A percentile compares a stretch with the other conserved stretches of the same genome.
Evolutionary conservation across 495 filamentous ascomycete genomes (phyloP).

Genomic region (Apodospora peruviana): DNA sequence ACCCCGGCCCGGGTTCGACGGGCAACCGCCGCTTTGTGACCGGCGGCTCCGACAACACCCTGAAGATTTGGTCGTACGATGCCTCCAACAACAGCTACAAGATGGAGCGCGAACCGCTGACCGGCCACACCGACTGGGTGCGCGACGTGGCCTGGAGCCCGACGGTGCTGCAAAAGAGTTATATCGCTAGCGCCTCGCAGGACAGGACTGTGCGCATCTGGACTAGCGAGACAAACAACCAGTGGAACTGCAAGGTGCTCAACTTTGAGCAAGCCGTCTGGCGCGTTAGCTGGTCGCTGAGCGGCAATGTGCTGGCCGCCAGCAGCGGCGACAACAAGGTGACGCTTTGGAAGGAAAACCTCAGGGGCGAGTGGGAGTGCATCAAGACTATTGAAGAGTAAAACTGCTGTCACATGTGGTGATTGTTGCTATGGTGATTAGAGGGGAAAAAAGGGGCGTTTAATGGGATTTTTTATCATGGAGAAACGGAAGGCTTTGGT

Average conservation of each 20-base stretch:
- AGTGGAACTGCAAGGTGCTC: constrained; percentile 80
- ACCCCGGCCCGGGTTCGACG: constrained; percentile 53
- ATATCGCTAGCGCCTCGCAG: constrained; percentile 91
- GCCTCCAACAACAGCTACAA: constrained; percentile 44
- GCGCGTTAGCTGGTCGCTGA: constrained; percentile 96
- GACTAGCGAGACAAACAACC: constrained; percentile 63
- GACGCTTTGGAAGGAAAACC: constrained; percentile 79
- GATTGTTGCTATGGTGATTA: too few relatives aligned
- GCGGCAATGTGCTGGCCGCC: constrained; percentile 93
- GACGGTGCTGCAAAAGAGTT: constrained; percentile 85
- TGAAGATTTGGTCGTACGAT: constrained; percentile 79
- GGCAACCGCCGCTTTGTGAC: constrained; percentile 76
- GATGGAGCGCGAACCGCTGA: constrained; percentile 49
- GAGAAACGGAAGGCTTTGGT: too few relatives aligned
- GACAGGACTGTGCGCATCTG: constrained; percentile 97
- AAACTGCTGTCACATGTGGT: too few relatives aligned
- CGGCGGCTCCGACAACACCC: constrained; percentile 83
- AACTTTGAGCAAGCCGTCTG: constrained; percentile 85
- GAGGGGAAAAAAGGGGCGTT: too few relatives aligned
- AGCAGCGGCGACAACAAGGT: constrained; percentile 95
- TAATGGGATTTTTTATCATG: too few relatives aligned
- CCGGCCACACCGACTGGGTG: constrained; percentile 94
- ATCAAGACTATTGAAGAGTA: constrained; percentile 96
- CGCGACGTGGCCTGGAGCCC: constrained; percentile 96
- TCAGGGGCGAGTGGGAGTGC: constrained; percentile 82